A percentile compares a stretch with the other conserved stretches of the same genome.
Conservation (phyloP, 352 stramenopile species). For the Pythium phragmitis region DNA sequence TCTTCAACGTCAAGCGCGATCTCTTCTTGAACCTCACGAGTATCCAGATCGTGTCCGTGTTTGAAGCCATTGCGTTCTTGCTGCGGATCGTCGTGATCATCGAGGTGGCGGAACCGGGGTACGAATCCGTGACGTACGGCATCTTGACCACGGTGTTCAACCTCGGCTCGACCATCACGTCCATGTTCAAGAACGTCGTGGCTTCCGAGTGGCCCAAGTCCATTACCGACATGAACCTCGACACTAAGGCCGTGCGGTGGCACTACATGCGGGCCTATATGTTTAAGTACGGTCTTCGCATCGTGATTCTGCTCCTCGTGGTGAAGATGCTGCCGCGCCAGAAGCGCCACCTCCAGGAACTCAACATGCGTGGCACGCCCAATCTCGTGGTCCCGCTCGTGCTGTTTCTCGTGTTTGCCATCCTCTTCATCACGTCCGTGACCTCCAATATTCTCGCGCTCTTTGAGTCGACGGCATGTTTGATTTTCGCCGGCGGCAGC, state of each 20-base stretch:
- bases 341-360: constrained; percentile 22
- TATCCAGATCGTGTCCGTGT: background rate
- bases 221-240: constrained; percentile 2
- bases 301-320: constrained; percentile 13
- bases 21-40: constrained; percentile 12
- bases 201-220: constrained; percentile 4
- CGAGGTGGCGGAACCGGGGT: constrained; percentile 24
- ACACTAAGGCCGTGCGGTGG: constrained; percentile 18
- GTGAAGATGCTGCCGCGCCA: constrained; percentile 23
- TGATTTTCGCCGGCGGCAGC: constrained; percentile 22
- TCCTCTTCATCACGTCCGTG: constrained; percentile 11
- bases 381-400: constrained; percentile 16
- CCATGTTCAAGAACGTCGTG: constrained; percentile 16
- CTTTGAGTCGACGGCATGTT: constrained; percentile 25
- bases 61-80: constrained; percentile 14
- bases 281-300: constrained; percentile 11
- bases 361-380: constrained; percentile 12
- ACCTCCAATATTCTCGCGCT: constrained; percentile 23
- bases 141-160: constrained; percentile 25
- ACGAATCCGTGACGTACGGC: constrained; percentile 24
- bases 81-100: constrained; percentile 19
- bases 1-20: constrained; percentile 20
- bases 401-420: constrained; percentile 13
- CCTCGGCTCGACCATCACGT: constrained; percentile 9
- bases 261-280: constrained; percentile 20